These are phyloP conservation scores for Hypoxylon intermedium DNA, from an alignment of 495 filamentous ascomycete species.

Conservation along the genomic window DNA sequence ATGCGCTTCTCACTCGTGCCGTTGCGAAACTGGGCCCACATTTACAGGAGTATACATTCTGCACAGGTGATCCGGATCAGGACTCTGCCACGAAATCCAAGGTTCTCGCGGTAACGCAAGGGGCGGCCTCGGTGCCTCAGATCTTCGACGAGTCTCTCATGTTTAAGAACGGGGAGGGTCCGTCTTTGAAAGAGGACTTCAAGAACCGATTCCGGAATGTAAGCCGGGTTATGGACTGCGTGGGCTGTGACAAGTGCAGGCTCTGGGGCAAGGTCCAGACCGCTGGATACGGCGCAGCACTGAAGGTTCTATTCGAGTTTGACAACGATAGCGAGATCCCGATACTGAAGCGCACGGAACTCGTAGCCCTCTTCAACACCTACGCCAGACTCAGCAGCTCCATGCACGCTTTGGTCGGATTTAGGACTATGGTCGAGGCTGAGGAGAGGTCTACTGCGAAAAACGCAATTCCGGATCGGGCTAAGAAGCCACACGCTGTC, in stretches of 20 bases:
- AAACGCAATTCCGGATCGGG: conserved; percentile 50
- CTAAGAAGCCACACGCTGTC: conserved; percentile 54
- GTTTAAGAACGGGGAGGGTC: conserved; percentile 78
- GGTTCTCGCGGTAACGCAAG: conserved; percentile 73
- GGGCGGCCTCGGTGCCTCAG: conserved; percentile 67
- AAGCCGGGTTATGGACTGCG: conserved; percentile 95
- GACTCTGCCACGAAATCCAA: conserved; percentile 80
- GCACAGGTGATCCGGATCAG: conserved; percentile 80
- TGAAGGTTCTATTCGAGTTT: conserved; percentile 96
- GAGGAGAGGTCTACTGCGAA: conserved; percentile 49
- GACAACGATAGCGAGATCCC: conserved; percentile 78
- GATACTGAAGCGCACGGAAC: conserved; percentile 80
- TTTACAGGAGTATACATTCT: conserved; percentile 84
- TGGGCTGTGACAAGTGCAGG: conserved; percentile 97
- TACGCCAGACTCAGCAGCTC: conserved; percentile 84
- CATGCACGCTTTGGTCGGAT: conserved; percentile 74
- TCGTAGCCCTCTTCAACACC: conserved; percentile 94
- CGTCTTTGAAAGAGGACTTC: conserved; percentile 93
- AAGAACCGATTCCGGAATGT: conserved; percentile 96
- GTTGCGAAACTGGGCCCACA: conserved; percentile 89
- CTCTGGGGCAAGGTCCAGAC: conserved; percentile 99
- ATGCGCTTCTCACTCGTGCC: conserved; percentile 88
- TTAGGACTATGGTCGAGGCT: conserved; percentile 72
- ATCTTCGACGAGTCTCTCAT: conserved; percentile 96
- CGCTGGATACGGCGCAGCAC: conserved; percentile 89